Evolutionary conservation across 129 eudicot species (phyloP), one percentile per base, ranked within the genome.

Genomic region (Arctium minus): DNA sequence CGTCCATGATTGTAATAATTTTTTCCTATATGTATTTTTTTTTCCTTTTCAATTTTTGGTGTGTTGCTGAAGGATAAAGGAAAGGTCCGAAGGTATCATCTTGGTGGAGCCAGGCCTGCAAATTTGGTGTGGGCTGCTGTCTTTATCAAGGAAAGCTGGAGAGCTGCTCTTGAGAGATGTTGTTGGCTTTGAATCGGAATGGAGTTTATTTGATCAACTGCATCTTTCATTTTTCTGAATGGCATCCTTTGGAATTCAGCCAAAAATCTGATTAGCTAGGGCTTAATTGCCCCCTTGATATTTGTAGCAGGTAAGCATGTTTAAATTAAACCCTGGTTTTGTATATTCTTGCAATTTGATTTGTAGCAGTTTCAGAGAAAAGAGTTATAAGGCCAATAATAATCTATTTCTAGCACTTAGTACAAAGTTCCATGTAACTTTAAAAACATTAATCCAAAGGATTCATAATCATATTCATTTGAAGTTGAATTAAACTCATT

Each of bases 241-340:
- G 98, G 98, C 97, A 91, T 87, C 98, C 98, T 10, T 78, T 94
- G 91, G 94, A 91, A 83, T 84, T 65, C 78, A 86, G 82, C 77
- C 78, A 17, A 60, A 32, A 65, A 22, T 77, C 76, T 79, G 29
- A 75, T 81, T 79, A 79, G 83, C 44, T 82, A 22, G 75, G 88
- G 83, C 77, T 46, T 85, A 39, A 76, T 82, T 9, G 81, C 89
- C 77, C 74, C 56, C 35, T 75, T 60, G 53, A 67, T 80, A 69
- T 72, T 73, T 31, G 6, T 75, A 81, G 50, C 70, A 70, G 94
- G 92, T 86, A 79, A 60, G 11, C 12, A 40, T 65, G 64, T 31
- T 74, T 72, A 10, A 8, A 17, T 74, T 36, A 44, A 60, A 32
- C 75, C 6, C n/a, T 79, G 67, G 5, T 11, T 60, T 74, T 35